phyloP scores from a whole-genome alignment of 192 early-diverging fungal genomes.

The Pecoramyces ruminantium region DNA sequence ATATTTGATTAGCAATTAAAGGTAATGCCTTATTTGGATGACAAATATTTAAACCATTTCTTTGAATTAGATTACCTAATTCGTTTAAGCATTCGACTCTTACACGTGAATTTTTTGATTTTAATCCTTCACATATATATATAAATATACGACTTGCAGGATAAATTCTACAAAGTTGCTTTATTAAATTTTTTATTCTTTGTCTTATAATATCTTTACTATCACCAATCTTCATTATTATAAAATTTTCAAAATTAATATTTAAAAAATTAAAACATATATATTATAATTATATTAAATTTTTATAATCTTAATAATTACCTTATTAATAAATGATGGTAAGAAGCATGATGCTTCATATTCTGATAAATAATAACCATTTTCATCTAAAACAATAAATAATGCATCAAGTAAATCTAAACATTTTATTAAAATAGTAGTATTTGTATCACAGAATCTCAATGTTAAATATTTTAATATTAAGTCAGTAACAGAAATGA shows the following conservation, averaged over 20 bases:
- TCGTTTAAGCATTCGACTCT: conserved; percentile 73
- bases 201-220: conserved; percentile 64
- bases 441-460: conserved; percentile 84
- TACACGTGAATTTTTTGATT: conserved; percentile 60
- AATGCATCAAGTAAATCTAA: conserved; percentile 67
- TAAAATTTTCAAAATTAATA: conserved; percentile 1
- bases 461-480: conserved; percentile 75
- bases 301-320: background rate
- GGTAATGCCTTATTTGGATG: conserved; percentile 53
- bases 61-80: conserved; percentile 50
- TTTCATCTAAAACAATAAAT: conserved; percentile 39
- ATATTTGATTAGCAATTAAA: conserved; percentile 50
- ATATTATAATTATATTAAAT: conserved; percentile 1
- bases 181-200: conserved; percentile 53
- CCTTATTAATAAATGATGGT: conserved; percentile 52
- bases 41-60: conserved; percentile 45
- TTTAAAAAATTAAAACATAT: conserved; percentile 9
- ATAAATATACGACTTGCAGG: conserved; percentile 62
- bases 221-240: conserved; percentile 56
- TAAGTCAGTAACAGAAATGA: conserved; percentile 55
- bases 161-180: conserved; percentile 51
- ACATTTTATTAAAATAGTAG: conserved; percentile 67
- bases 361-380: conserved; percentile 46
- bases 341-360: conserved; percentile 67
- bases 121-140: conserved; percentile 50